Evolutionary conservation across 805 yeast genomes (phyloP).

Genomic region (Helenozyma rhizophorensis): DNA sequence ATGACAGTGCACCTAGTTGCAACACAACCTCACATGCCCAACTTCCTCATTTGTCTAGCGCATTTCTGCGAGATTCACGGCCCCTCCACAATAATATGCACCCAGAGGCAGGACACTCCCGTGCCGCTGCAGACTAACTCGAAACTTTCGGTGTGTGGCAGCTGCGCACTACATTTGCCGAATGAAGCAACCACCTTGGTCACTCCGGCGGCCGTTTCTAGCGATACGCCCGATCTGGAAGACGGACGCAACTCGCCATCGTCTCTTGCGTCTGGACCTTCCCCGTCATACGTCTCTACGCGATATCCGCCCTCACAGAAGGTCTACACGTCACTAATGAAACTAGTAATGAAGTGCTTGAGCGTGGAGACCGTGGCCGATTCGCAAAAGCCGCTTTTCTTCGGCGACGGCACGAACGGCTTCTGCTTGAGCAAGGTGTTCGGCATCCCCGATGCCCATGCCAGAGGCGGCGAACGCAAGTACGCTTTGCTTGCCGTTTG

Average conservation of each 20-base stretch:
- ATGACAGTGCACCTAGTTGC: too few relatives aligned
- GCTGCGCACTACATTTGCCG: constrained; percentile 57
- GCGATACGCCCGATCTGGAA: too few relatives aligned
- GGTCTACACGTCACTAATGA: constrained; percentile 51
- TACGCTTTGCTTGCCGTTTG: constrained; percentile 56
- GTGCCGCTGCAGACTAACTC: constrained; percentile 33
- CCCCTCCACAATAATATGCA: constrained; percentile 61
- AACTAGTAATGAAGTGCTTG: constrained; percentile 57
- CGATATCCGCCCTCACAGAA: constrained; percentile 52
- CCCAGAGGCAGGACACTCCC: constrained; percentile 39
- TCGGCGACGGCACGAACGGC: constrained; percentile 60
- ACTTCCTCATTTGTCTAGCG: constrained; percentile 52
- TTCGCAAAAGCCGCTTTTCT: constrained; percentile 55
- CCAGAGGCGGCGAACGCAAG: constrained; percentile 71
- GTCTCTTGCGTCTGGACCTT: too few relatives aligned
- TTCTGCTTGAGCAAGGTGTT: constrained; percentile 56
- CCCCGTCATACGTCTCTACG: constrained; percentile 44
- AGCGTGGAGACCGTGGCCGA: constrained; percentile 65
- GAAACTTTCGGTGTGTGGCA: constrained; percentile 49
- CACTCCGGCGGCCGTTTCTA: constrained; percentile 12
- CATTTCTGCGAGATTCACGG: constrained; percentile 82
- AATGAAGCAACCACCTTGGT: constrained; percentile 20
- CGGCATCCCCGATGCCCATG: constrained; percentile 58
- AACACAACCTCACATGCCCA: constrained; percentile 24
- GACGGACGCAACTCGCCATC: too few relatives aligned